Base-by-base conservation (phyloP, 768 basidiomycete genomes). In the Lactarius quietus region DNA sequence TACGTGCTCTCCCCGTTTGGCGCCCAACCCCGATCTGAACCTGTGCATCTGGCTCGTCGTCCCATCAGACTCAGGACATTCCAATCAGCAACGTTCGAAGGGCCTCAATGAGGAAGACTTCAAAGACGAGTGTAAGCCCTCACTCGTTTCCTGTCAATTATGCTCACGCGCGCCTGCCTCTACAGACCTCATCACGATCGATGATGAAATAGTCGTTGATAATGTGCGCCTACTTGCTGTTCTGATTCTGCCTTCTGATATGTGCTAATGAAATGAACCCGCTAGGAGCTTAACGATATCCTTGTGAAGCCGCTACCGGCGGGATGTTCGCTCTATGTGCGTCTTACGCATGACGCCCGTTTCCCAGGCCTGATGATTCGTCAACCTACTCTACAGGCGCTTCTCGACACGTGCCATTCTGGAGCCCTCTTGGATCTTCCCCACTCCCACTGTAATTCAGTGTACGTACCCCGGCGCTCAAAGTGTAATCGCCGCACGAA, bases 361-460 rank as follows among this genome's bases (percentile, higher is more conserved):
- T 28, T 38, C 18, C 26, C 29, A 28, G 14, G 54, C 29, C 33
- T 33, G n/a, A 39, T 33, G n/a, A 39, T 52, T 54, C 28, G 38
- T 59, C 23, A 59, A 26, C 20, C 35, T 18, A 6, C 48, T 17
- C 33, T 51, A 15, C 39, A 69, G 70, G 68, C 70, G 1, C 26
- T 73, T n/a, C 61, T 73, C 29, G 72, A 73, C 36, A 61, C 67
- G 0, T 72, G 71, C 23, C 70, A 72, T 33, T 72, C 71, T 0
- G 72, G 68, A 1, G 72, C 72, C 1, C 48, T 72, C 20, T 57
- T 72, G 0, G 70, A 73, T 29, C 63, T 73, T 8, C 68, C 66
- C 0, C 72, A 72, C 43, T 70, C 69, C 48, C 31, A 65, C 8
- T 72, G 72, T 59, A 69, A 73, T 38, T 62, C 68, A 3, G 59